Evolutionary conservation across 768 basidiomycete genomes (phyloP), one percentile per base, ranked within the genome.

Genomic region (Phallus indusiatus): DNA sequence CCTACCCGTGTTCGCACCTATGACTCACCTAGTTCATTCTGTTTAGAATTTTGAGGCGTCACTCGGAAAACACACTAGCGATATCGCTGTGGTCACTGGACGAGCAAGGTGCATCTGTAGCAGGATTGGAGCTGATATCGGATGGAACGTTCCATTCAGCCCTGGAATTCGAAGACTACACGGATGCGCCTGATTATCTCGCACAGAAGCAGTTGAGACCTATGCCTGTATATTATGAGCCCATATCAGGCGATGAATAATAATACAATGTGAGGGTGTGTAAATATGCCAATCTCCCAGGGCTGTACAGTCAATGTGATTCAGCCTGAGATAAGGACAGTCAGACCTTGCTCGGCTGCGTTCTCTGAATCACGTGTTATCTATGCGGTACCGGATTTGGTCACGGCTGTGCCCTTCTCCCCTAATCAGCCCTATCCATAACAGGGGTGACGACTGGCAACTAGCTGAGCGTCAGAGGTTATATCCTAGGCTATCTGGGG

Each of bases 1-100:
- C 35, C 18, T 54, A 9, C 50, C 20, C 24, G 20, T 50, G 33
- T 21, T 20, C 22, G n/a, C 42, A 28, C 21, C 47, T 22, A 12
- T 20, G 20, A 35, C 56, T 28, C 37, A 49, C 46, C 20, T 48
- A 10, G 4, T 24, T 21, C 49, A 14, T 54, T n/a, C 6, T 22
- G 47, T 16, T 14, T 57, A 77, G 78, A 4, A 75, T 79, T 33
- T 64, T 80, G 54, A 69, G 73, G 20, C 71, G 74, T 9, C 59
- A 70, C n/a, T 74, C 76, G 6, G 64, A 66, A 7, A 80, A 81
- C 61, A 79, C 78, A 0, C 65, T 80, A 11, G 78, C 73, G 1
- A 61, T 81, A 14, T 78, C 77, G 22, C 67, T 81, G 9, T 81
- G 78, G 78, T 76, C 78, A 16, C 71, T 80, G 35, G 78, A 80